Evolutionary conservation across 345 rosid genomes (phyloP).

Genomic region (Eucalyptus paniculata): DNA sequence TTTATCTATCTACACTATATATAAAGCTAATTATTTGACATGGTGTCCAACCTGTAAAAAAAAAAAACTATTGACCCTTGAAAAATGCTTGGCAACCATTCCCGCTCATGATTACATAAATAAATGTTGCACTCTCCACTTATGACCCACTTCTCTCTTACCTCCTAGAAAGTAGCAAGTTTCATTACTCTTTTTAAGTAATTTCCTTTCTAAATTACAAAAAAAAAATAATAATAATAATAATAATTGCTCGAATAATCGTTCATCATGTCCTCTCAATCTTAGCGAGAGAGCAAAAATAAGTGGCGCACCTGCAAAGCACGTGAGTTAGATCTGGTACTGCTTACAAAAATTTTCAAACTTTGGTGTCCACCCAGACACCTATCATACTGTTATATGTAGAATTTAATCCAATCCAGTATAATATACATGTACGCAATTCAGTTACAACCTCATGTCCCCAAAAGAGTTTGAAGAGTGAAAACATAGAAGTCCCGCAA

Average conservation of each 20-base stretch:
- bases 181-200: background rate
- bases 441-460: background rate
- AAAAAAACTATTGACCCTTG: too few species aligned
- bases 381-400: background rate
- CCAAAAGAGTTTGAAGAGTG: background rate
- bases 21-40: too few species aligned
- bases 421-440: background rate
- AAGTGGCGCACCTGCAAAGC: background rate
- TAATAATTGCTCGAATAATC: background rate
- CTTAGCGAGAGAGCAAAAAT: background rate
- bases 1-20: too few species aligned
- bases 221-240: too few species aligned
- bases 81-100: too few species aligned
- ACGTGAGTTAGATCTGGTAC: background rate
- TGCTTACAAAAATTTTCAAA: background rate
- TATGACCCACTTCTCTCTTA: background rate
- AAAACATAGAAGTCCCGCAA: too few species aligned
- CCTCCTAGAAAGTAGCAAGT: background rate
- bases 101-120: too few species aligned
- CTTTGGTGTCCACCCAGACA: background rate
- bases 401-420: background rate
- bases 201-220: background rate
- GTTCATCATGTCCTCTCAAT: background rate
- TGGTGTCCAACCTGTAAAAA: too few species aligned
- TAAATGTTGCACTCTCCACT: background rate